Base-by-base conservation (phyloP, 192 early-diverging fungal species). In the Backusella sp. region DNA sequence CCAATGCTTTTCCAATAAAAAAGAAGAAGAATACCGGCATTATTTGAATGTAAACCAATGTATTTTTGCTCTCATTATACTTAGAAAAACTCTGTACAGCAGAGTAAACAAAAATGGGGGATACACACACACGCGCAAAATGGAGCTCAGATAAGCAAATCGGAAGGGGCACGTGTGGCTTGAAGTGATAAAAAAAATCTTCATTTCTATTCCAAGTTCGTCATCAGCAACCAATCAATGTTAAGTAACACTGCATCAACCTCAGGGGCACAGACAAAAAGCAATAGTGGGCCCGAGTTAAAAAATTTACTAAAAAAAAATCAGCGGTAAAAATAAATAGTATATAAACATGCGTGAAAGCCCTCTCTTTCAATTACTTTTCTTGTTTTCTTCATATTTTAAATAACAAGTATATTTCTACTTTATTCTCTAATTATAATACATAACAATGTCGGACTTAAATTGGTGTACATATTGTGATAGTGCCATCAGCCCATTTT, bases 221-320 rank as follows among this genome's bases (percentile, higher is more conserved):
- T 62, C 56, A 62, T 62, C 12, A 62, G 56, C 56, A 62, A 9
- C 56, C 56, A 62, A 62, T 62, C 56, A 62, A 62, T 28, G 12
- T 2, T 28, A 62, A 62, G 56, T 28, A 62, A 62, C 56, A 14
- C 56, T 62, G 56, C 56, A 62, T 28, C 53, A 49, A 62, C 56
- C 56, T 28, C 56, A 62, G 56, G 56, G 56, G 23, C 56, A 62
- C 56, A 62, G 56, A 62, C 56, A 62, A 28, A 59, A 26, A 62
- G 56, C 56, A 62, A 62, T 62, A 28, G 56, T 62, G 56, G 56
- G 26, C 56, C 56, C 56, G 56, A 62, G 56, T 62, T 62, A 23
- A 62, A 62, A 62, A 62, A 62, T 26, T 62, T 62, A 62, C 56
- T 62, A 62, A 62, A 62, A 62, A 53, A 59, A 62, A 62, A 62